Evolutionary conservation across 2,329 filamentous ascomycete species (phyloP).

Genomic region (Hymenotorrendiella dingleyae): DNA sequence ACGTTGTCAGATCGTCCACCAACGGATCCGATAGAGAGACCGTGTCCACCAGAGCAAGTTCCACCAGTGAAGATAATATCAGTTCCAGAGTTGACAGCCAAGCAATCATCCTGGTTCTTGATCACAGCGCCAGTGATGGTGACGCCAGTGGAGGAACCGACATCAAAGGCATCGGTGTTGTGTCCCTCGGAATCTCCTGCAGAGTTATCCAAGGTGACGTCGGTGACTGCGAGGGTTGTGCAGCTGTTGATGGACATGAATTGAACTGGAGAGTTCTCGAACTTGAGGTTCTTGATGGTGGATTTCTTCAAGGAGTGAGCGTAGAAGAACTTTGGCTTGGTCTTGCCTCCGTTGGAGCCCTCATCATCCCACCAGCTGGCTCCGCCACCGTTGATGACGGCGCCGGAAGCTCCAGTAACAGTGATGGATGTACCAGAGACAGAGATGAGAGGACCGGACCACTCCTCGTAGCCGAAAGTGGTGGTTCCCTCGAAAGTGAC

Average conservation of each 20-base stretch:
- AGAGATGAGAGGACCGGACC: conserved; percentile 56
- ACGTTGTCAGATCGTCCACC: conserved; percentile 49
- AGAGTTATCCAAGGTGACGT: conserved; percentile 52
- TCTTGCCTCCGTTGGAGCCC: conserved; percentile 52
- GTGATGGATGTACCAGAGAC: conserved; percentile 44
- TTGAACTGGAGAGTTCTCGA: conserved; percentile 51
- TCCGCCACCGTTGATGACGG: conserved; percentile 50
- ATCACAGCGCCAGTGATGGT: conserved; percentile 46
- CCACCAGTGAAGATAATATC: conserved; percentile 27
- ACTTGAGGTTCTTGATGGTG: conserved; percentile 35
- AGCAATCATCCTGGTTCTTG: conserved; percentile 48
- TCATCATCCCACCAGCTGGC: conserved; percentile 40
- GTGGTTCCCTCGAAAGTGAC: conserved; percentile 59
- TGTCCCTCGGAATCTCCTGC: conserved; percentile 41
- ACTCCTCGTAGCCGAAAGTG: conserved; percentile 61
- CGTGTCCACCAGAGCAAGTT: conserved; percentile 31
- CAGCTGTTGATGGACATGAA: conserved; percentile 41
- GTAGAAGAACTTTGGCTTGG: conserved; percentile 60
- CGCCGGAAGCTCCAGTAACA: conserved; percentile 21
- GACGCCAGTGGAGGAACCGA: conserved; percentile 40
- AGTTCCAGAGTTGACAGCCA: conserved; percentile 52
- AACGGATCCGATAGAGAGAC: conserved; percentile 54
- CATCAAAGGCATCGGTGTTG: conserved; percentile 52
- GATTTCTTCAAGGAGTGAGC: conserved; percentile 46
- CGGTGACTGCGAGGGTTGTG: conserved; percentile 39